phyloP scores from a whole-genome alignment of 148 eudicot species.

The Fagopyrum esculentum region DNA sequence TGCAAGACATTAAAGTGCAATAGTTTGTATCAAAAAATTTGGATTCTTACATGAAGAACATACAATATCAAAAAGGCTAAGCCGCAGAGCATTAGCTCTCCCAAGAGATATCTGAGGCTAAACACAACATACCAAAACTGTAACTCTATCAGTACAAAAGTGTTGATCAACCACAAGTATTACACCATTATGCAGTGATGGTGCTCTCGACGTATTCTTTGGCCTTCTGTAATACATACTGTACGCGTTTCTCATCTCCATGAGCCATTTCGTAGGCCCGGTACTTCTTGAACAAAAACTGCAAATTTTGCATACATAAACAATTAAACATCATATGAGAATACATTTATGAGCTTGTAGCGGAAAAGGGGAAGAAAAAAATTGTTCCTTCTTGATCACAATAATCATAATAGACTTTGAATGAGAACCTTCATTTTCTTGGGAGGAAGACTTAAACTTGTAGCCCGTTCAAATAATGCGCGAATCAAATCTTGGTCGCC shows the following conservation, averaged over 20 bases:
- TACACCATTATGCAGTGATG: not conserved
- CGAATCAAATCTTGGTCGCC: slow-evolving; percentile 70
- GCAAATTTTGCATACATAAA: slow-evolving; percentile 15
- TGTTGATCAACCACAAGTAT: not conserved
- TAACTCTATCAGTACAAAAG: not conserved
- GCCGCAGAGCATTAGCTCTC: not conserved
- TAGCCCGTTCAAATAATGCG: slow-evolving; percentile 74
- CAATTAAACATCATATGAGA: not conserved
- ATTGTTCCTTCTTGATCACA: not conserved
- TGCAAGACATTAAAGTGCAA: too few species aligned
- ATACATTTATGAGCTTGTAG: not conserved
- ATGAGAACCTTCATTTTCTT: slow-evolving; percentile 75
- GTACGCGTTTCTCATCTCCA: slow-evolving; percentile 59
- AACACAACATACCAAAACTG: not conserved
- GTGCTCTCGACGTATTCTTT: slow-evolving; percentile 33
- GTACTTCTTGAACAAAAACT: slow-evolving; percentile 85
- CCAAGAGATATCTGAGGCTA: not conserved
- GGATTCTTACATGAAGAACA: too few species aligned
- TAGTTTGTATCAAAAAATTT: too few species aligned
- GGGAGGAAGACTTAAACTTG: slow-evolving; percentile 72
- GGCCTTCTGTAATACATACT: slow-evolving; percentile 62
- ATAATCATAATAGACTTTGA: not conserved
- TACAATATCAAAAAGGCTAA: too few species aligned
- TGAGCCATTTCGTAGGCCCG: slow-evolving; percentile 61
- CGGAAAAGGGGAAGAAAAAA: too few species aligned